Conservation (phyloP, 1,284 basidiomycete species). For the Wallemia mellicola region DNA sequence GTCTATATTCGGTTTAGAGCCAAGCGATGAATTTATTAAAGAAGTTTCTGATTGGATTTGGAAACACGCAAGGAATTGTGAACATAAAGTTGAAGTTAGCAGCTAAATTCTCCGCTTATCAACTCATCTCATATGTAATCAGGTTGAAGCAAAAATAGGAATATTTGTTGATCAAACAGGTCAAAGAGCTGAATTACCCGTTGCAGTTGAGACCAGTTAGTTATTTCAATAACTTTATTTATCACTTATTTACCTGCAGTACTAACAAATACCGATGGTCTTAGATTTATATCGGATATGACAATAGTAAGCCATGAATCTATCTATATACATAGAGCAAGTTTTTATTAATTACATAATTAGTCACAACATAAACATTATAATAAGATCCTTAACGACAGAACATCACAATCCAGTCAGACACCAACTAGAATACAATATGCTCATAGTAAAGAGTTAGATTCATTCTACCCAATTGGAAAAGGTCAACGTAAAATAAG, state of each 20-base stretch:
- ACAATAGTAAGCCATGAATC: constrained; percentile 27
- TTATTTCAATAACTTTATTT: too few relatives aligned
- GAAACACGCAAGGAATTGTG: constrained; percentile 11
- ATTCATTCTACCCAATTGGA: constrained; percentile 35
- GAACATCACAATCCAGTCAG: constrained; percentile 18
- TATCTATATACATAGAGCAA: constrained; percentile 5
- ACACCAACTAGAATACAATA: constrained; percentile 33
- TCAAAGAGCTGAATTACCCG: constrained; percentile 19
- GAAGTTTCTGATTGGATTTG: constrained; percentile 67
- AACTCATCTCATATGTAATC: too few relatives aligned
- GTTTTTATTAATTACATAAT: constrained; percentile 1
- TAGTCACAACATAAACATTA: constrained; percentile 59
- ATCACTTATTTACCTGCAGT: too few relatives aligned
- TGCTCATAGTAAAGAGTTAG: constrained; percentile 44
- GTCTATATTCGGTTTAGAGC: constrained; percentile 70
- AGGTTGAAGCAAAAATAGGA: not conserved
- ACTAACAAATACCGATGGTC: constrained; percentile 17
- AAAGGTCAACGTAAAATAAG: constrained; percentile 28
- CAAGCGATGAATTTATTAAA: constrained; percentile 73
- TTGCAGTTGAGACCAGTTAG: constrained; percentile 56
- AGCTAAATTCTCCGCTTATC: too few relatives aligned
- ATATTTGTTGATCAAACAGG: not conserved
- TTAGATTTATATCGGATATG: constrained; percentile 76
- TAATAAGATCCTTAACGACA: constrained; percentile 55
- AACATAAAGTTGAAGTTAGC: constrained; percentile 21